These are phyloP conservation scores for Colletotrichum lini DNA, from an alignment of 2,329 filamentous ascomycete genomes.

Conservation along the genomic window DNA sequence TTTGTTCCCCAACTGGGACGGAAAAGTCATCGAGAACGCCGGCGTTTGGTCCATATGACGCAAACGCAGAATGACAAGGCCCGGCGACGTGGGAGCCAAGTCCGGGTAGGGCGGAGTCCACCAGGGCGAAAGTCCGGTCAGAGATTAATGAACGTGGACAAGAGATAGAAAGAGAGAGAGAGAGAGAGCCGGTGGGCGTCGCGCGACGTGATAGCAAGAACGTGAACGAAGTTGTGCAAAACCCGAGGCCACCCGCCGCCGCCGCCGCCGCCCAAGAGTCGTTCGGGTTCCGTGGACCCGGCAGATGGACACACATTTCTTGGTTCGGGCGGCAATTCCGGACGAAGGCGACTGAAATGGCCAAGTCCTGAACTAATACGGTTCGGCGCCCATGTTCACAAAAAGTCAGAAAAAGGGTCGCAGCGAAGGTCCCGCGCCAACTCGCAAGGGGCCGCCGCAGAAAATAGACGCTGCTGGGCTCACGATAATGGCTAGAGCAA, in stretches of 20 bases:
- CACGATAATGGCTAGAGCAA: background rate
- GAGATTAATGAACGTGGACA: conserved; percentile 22
- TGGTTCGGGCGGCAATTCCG: background rate
- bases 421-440: background rate
- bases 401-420: background rate
- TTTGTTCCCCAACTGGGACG: background rate
- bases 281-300: background rate
- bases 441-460: background rate
- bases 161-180: too few relatives aligned
- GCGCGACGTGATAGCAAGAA: background rate
- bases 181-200: conserved; percentile 9
- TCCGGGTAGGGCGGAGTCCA: conserved; percentile 20
- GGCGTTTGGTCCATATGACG: conserved; percentile 16
- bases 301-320: background rate
- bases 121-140: conserved; percentile 23
- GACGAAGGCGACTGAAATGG: conserved; percentile 7
- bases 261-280: background rate
- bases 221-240: background rate
- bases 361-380: background rate
- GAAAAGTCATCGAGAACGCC: conserved; percentile 5
- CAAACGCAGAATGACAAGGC: background rate
- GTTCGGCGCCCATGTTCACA: background rate
- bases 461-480: background rate
- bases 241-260: too few relatives aligned
- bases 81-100: conserved; percentile 23